phyloP scores from a whole-genome alignment of 2,329 filamentous ascomycete genomes.

The Epichloe sylvatica region DNA sequence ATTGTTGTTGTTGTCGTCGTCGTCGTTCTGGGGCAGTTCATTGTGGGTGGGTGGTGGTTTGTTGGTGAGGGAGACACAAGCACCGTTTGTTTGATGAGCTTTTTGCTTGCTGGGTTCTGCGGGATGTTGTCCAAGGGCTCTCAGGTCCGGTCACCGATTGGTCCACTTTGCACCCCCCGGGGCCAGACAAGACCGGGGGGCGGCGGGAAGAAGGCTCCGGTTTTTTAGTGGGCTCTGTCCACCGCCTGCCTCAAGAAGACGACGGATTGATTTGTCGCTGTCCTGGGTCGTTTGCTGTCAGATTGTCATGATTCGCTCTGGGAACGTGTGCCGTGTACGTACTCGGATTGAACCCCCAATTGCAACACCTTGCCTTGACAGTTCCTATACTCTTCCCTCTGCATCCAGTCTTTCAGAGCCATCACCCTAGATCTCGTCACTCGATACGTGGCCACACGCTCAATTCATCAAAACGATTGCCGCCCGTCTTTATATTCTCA shows the following conservation, averaged over 20 bases:
- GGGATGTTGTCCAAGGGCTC: no score
- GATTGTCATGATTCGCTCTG: background rate
- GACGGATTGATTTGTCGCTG: background rate
- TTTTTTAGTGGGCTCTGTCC: background rate
- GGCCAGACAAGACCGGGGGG: no score
- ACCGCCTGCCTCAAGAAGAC: conserved; percentile 9
- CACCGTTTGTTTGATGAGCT: background rate
- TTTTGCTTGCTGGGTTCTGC: background rate
- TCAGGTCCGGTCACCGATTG: no score
- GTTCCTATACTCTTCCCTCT: background rate
- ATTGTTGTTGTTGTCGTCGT: background rate
- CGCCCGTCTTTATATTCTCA: no score
- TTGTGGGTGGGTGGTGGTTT: background rate
- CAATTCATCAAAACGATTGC: background rate
- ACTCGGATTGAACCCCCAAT: no score
- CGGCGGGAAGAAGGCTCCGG: background rate
- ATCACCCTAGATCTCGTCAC: no score
- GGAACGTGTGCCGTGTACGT: no score
- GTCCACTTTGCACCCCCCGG: no score
- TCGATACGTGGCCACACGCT: no score
- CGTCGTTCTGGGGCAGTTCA: background rate
- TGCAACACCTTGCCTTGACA: background rate
- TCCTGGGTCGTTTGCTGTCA: background rate
- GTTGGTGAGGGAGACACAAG: background rate
- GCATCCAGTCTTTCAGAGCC: no score